Conservation (phyloP, 2,329 filamentous ascomycete genomes). For the Westerdykella ornata region DNA sequence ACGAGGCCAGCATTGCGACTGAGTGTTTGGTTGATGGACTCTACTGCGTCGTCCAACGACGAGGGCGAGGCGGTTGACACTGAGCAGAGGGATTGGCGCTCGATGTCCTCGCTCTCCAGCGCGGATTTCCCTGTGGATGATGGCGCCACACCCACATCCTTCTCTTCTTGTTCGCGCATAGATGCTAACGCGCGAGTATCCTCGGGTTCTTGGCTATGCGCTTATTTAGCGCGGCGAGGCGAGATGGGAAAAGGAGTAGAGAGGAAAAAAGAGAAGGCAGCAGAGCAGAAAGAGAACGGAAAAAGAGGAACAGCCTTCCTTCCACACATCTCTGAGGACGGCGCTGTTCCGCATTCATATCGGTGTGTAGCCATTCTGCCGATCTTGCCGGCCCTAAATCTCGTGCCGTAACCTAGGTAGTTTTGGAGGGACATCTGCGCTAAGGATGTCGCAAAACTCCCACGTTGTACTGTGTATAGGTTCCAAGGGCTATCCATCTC, state of each 20-base stretch:
- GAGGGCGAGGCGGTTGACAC: conserved; percentile 16
- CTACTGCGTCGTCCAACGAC: conserved; percentile 13
- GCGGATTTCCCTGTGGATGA: neutral
- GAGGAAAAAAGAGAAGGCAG: neutral
- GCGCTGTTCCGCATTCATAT: neutral
- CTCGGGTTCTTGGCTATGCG: neutral
- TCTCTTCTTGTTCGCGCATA: conserved; percentile 2
- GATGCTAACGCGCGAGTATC: neutral
- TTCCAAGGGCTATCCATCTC: too few relatives aligned
- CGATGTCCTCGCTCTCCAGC: conserved; percentile 10
- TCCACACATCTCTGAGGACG: neutral
- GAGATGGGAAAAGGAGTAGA: neutral
- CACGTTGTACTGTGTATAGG: too few relatives aligned
- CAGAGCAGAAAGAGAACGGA: neutral
- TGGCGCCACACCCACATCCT: conserved; percentile 2
- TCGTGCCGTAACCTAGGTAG: too few relatives aligned
- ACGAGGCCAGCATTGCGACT: conserved; percentile 28
- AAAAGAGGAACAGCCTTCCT: neutral
- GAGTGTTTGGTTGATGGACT: conserved; percentile 29
- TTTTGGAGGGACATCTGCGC: too few relatives aligned
- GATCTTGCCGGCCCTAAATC: too few relatives aligned
- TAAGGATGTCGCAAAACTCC: too few relatives aligned
- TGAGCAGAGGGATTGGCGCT: conserved; percentile 20
- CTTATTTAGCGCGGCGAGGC: too few relatives aligned
- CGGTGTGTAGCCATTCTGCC: too few relatives aligned